A percentile compares a stretch with the other conserved stretches of the same genome.
Evolutionary conservation across 2,329 filamentous ascomycete genomes (phyloP).

Genomic region (Phialophora verrucosa): DNA sequence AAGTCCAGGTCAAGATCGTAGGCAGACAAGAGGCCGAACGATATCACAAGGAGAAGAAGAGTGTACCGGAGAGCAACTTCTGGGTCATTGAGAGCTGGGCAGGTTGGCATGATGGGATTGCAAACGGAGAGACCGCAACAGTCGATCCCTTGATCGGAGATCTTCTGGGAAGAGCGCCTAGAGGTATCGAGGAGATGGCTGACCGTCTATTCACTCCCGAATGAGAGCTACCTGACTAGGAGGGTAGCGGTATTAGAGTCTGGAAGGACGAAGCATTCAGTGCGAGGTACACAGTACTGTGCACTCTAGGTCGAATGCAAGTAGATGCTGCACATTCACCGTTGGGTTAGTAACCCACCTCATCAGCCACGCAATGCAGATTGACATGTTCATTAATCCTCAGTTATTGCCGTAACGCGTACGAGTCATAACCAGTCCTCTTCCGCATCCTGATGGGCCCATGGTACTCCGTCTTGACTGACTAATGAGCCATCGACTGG

Average conservation of each 20-base stretch:
- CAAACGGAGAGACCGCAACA: slow-evolving; percentile 51
- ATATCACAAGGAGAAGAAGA: slow-evolving; percentile 43
- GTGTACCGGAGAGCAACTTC: slow-evolving; percentile 46
- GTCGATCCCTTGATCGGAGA: slow-evolving; percentile 49
- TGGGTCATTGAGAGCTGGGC: slow-evolving; percentile 48
- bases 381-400: background rate
- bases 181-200: slow-evolving; percentile 48
- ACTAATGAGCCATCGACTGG: background rate
- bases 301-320: background rate
- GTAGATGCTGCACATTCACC: background rate
- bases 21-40: slow-evolving; percentile 32
- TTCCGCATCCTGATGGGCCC: too few species aligned
- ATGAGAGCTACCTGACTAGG: background rate
- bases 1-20: slow-evolving; percentile 32
- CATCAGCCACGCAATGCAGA: background rate
- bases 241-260: background rate
- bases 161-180: slow-evolving; percentile 52
- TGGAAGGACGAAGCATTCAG: slow-evolving; percentile 1
- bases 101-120: slow-evolving; percentile 56
- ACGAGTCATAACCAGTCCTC: background rate
- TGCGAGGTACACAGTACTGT: background rate
- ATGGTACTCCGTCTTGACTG: background rate
- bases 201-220: slow-evolving; percentile 29
- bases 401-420: background rate
- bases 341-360: too few species aligned